These are phyloP conservation scores for Microthyrium microscopicum DNA, from an alignment of 2,329 filamentous ascomycete species.

Conservation along the genomic window DNA sequence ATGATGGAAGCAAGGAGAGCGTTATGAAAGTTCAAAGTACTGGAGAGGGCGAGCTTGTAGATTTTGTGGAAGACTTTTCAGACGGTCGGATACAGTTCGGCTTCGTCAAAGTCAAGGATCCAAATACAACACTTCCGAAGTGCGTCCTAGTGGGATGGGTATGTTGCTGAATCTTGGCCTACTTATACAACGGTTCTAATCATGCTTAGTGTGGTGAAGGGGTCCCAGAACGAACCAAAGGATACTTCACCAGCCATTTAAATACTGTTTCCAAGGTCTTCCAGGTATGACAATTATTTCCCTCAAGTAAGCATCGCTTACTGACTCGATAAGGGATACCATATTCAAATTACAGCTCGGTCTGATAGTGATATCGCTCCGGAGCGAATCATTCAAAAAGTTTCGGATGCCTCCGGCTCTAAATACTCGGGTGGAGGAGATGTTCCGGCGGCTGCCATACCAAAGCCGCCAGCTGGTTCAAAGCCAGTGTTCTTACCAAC, in stretches of 20 bases:
- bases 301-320: not conserved
- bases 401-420: slow-evolving; percentile 82
- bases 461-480: slow-evolving; percentile 56
- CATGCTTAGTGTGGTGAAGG: slow-evolving; percentile 64
- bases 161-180: slow-evolving; percentile 11
- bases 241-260: slow-evolving; percentile 92
- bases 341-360: slow-evolving; percentile 91
- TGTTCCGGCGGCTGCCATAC: slow-evolving; percentile 37
- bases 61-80: slow-evolving; percentile 89
- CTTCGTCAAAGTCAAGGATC: slow-evolving; percentile 90
- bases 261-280: slow-evolving; percentile 80
- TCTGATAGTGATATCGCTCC: slow-evolving; percentile 79
- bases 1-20: slow-evolving; percentile 70
- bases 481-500: slow-evolving; percentile 90
- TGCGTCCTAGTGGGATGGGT: slow-evolving; percentile 84
- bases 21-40: slow-evolving; percentile 86
- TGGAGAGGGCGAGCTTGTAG: slow-evolving; percentile 80
- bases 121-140: slow-evolving; percentile 79
- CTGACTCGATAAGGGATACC: slow-evolving; percentile 49
- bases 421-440: slow-evolving; percentile 69
- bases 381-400: slow-evolving; percentile 79
- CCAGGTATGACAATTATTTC: slow-evolving; percentile 38
- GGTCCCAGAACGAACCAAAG: slow-evolving; percentile 95
- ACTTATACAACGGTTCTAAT: not conserved
- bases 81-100: slow-evolving; percentile 95